Percentiles rank a stretch among this genome's conserved stretches.
These are phyloP conservation scores for Dryas alaskensis DNA, from an alignment of 306 rosid species.

Conservation along the genomic window DNA sequence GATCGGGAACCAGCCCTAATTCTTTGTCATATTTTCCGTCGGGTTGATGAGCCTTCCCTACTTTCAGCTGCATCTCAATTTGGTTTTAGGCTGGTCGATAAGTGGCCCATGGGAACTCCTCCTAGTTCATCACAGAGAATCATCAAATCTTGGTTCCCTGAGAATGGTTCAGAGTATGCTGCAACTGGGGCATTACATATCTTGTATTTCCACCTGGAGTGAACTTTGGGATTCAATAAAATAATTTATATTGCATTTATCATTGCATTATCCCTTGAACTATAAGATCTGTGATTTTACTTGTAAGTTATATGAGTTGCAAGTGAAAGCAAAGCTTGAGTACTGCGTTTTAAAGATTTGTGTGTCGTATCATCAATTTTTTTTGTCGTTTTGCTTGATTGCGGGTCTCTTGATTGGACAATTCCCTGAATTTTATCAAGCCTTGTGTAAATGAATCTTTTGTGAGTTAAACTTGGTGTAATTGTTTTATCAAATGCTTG, in stretches of 20 bases:
- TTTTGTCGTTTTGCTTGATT: constrained; percentile 1
- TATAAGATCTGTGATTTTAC: background rate
- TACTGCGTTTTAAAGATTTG: background rate
- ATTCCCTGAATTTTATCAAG: background rate
- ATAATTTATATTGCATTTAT: background rate
- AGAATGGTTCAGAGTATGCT: constrained; percentile 42
- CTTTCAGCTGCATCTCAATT: constrained; percentile 59
- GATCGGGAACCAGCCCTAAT: constrained; percentile 44
- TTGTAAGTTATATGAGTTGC: background rate
- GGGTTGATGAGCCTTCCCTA: constrained; percentile 69
- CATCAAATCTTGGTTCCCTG: constrained; percentile 59
- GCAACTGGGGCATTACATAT: constrained; percentile 59
- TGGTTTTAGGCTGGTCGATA: constrained; percentile 65
- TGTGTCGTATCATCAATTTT: background rate
- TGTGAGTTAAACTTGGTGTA: background rate
- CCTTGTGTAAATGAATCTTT: background rate
- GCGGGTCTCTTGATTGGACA: background rate
- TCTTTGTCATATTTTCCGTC: constrained; percentile 77
- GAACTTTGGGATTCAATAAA: constrained; percentile 16
- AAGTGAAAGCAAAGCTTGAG: background rate
- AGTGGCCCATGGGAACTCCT: constrained; percentile 52
- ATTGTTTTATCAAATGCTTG: background rate
- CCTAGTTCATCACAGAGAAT: constrained; percentile 30
- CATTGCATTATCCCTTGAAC: background rate
- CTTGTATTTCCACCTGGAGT: constrained; percentile 53